phyloP scores from a whole-genome alignment of 495 filamentous ascomycete species.

The Aspergillus indologenus region DNA sequence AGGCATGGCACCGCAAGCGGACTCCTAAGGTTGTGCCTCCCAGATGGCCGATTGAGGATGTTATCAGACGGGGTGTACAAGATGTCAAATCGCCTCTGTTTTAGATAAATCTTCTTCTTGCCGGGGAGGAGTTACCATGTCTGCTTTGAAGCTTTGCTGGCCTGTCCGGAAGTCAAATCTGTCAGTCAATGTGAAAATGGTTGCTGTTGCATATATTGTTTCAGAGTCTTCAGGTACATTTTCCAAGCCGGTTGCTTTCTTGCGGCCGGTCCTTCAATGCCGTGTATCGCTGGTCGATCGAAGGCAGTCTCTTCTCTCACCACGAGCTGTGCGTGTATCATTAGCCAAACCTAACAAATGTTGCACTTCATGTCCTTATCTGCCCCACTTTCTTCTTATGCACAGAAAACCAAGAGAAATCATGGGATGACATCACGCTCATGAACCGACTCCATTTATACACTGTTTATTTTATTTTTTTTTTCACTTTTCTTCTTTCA shows the following conservation, averaged over 20 bases:
- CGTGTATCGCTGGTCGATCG: slow-evolving; percentile 26
- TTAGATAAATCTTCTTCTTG: slow-evolving; percentile 19
- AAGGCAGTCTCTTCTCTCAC: slow-evolving; percentile 8
- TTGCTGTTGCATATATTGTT: slow-evolving; percentile 12
- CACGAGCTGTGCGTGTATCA: slow-evolving; percentile 21
- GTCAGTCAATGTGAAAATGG: slow-evolving; percentile 8
- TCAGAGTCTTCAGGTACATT: slow-evolving; percentile 11
- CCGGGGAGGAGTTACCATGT: not conserved
- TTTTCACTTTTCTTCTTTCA: slow-evolving; percentile 6
- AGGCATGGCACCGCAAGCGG: slow-evolving; percentile 51
- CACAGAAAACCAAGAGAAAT: not conserved
- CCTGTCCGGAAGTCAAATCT: slow-evolving; percentile 10
- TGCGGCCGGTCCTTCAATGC: slow-evolving; percentile 38
- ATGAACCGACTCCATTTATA: not conserved
- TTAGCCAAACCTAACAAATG: slow-evolving; percentile 12
- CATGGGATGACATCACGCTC: slow-evolving; percentile 30
- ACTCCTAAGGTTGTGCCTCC: slow-evolving; percentile 59
- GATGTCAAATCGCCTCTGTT: slow-evolving; percentile 71
- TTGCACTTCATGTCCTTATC: slow-evolving; percentile 3
- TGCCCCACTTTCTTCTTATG: not conserved
- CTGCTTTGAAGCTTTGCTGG: slow-evolving; percentile 7
- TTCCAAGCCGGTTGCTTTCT: slow-evolving; percentile 23
- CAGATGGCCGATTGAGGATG: slow-evolving; percentile 77
- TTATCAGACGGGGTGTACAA: slow-evolving; percentile 72
- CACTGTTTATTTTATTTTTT: slow-evolving; percentile 1